Evolutionary conservation across 805 yeast species (phyloP), one percentile per base, ranked within the genome.

Genomic region (Jamesozyma spencerorum): DNA sequence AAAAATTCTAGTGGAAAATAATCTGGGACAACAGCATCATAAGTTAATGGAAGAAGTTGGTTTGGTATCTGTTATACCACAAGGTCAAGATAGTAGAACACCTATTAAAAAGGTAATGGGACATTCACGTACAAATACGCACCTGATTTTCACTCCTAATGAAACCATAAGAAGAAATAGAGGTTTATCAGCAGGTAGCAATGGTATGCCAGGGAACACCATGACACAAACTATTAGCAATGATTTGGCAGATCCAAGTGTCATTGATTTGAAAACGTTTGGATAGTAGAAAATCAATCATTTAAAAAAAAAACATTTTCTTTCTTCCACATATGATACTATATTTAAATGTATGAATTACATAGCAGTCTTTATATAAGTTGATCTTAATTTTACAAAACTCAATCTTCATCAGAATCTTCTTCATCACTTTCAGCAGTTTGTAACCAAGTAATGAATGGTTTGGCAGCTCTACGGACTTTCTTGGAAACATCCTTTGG

Each of bases 381-480:
- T 31, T 14, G n/a, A 15, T 35, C 8, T 17, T 13, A 14, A 35
- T 22, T 22, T 18, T 14, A 31, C 33, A 14, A 31, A 7, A 8
- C 17, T 18, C 8, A 13, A 7, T 36, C 31, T 33, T 18, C n/a
- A 18, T 33, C 7, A 30, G 15, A 22, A 24, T 71, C 76, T 49
- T 79, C 85, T 49, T 74, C 72, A 48, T 81, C 43, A 60, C 79
- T 81, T 52, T 86, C 96, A 45, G 98, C 97, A 64, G 84, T 88
- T 59, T 86, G 81, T 51, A 92, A 76, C 98, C 98, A 92, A 50
- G 82, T 79, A 48, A 92, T 69, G 68, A 92, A 92, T 24, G 97
- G 95, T 67, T 87, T 88, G 46, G 97, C 97, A 35, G 96, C 92
- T 66, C 80, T 85, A 66, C 96, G 84, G 38, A 88, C 95, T 74